A percentile compares a stretch with the other conserved stretches of the same genome.
These are phyloP conservation scores for Mercurialis annua DNA, from an alignment of 345 rosid species.

Conservation along the genomic window DNA sequence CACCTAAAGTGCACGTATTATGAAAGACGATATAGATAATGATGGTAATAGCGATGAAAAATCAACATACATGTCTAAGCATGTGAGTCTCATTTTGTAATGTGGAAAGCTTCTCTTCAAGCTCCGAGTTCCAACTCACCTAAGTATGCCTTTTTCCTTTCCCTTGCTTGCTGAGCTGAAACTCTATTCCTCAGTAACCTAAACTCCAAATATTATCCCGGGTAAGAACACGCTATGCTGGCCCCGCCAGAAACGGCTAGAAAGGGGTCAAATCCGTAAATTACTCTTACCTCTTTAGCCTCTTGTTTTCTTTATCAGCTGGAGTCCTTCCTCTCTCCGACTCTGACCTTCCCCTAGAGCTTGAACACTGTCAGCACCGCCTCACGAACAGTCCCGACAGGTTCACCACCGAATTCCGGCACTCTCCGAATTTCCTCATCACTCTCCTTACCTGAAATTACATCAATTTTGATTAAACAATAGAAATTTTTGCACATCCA, in stretches of 20 bases:
- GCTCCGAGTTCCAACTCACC: constrained; percentile 85
- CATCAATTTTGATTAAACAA: background rate
- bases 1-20: background rate
- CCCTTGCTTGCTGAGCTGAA: constrained; percentile 99
- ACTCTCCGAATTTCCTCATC: constrained; percentile 97
- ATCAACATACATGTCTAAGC: constrained; percentile 96
- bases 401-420: constrained; percentile 80
- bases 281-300: constrained; percentile 65
- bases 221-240: background rate
- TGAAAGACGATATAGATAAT: too few species aligned
- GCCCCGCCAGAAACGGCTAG: background rate
- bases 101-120: constrained; percentile 86
- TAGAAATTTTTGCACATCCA: background rate
- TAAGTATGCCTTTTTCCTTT: constrained; percentile 93
- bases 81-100: constrained; percentile 95
- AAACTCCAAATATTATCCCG: background rate
- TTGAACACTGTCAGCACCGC: constrained; percentile 46
- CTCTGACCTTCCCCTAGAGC: constrained; percentile 56
- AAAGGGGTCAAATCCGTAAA: constrained; percentile 1
- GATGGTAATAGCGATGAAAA: constrained; percentile 3
- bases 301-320: constrained; percentile 89
- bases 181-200: constrained; percentile 99
- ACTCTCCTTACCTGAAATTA: constrained; percentile 68
- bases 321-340: constrained; percentile 75
- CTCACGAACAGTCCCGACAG: constrained; percentile 44